phyloP scores from a whole-genome alignment of 2,329 filamentous ascomycete species.

The Cadophora sp. region DNA sequence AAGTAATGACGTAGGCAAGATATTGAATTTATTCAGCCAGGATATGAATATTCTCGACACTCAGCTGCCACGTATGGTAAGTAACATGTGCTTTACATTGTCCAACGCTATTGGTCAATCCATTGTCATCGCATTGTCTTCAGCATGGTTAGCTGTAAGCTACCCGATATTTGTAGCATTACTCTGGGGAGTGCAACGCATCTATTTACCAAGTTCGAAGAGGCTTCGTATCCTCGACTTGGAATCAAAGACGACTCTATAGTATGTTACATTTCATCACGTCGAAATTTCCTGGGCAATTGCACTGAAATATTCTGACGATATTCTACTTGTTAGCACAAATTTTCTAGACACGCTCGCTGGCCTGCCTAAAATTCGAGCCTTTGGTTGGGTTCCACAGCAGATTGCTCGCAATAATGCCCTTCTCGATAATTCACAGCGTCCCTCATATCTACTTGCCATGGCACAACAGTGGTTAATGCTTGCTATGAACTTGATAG shows the following conservation, averaged over 20 bases:
- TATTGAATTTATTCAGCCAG: neutral
- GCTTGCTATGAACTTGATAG: conserved; percentile 46
- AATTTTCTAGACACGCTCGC: conserved; percentile 54
- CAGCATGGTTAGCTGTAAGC: conserved; percentile 11
- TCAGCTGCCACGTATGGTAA: conserved; percentile 2
- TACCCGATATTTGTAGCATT: conserved; percentile 22
- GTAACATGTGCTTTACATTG: neutral
- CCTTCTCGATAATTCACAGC: conserved; percentile 60
- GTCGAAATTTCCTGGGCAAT: no score
- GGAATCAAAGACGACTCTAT: conserved; percentile 52
- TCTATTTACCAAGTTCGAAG: conserved; percentile 55
- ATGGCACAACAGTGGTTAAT: conserved; percentile 64
- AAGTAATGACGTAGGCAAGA: neutral
- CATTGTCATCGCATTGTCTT: conserved; percentile 12
- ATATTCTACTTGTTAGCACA: conserved; percentile 29
- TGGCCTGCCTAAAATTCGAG: conserved; percentile 53
- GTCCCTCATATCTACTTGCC: conserved; percentile 62
- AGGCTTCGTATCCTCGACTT: conserved; percentile 56
- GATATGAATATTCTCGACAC: conserved; percentile 4
- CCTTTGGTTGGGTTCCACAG: conserved; percentile 51
- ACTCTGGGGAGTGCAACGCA: conserved; percentile 45
- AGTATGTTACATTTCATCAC: conserved; percentile 31
- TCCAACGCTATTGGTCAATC: neutral
- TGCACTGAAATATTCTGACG: no score
- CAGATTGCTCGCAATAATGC: conserved; percentile 46